These are phyloP conservation scores for Cladosporium sp. DNA, from an alignment of 2,329 filamentous ascomycete genomes.

Conservation along the genomic window DNA sequence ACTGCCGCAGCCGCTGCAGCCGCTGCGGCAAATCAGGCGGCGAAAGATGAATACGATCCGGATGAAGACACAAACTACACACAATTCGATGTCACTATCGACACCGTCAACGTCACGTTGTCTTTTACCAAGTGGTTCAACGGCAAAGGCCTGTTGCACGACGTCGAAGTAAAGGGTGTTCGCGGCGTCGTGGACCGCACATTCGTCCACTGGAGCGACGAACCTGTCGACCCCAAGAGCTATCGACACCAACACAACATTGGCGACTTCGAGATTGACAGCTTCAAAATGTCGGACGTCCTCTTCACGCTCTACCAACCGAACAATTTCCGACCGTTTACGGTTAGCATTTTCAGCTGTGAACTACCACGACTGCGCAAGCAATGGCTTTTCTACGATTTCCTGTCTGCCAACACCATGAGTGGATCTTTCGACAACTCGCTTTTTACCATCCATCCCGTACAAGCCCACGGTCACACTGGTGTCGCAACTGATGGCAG, in stretches of 20 bases:
- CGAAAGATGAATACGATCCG: constrained; percentile 48
- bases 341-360: constrained; percentile 92
- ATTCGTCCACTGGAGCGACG: constrained; percentile 63
- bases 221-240: constrained; percentile 72
- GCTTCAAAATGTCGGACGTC: constrained; percentile 93
- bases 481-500: constrained; percentile 56
- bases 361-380: constrained; percentile 90
- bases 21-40: constrained; percentile 55
- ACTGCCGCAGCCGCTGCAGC: constrained; percentile 79
- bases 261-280: constrained; percentile 95
- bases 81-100: constrained; percentile 92
- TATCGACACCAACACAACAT: constrained; percentile 84
- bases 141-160: constrained; percentile 82
- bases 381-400: constrained; percentile 97
- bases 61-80: constrained; percentile 97
- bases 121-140: constrained; percentile 99
- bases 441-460: constrained; percentile 92
- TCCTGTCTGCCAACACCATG: constrained; percentile 91
- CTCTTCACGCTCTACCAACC: constrained; percentile 91
- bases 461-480: constrained; percentile 78
- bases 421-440: constrained; percentile 94
- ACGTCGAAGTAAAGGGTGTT: constrained; percentile 92
- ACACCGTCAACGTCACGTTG: constrained; percentile 91
- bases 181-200: constrained; percentile 90
- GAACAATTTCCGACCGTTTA: constrained; percentile 85